Percentiles rank a stretch among this genome's conserved stretches.
Conservation (phyloP, 129 eudicot species). For the Mikania micrantha region DNA sequence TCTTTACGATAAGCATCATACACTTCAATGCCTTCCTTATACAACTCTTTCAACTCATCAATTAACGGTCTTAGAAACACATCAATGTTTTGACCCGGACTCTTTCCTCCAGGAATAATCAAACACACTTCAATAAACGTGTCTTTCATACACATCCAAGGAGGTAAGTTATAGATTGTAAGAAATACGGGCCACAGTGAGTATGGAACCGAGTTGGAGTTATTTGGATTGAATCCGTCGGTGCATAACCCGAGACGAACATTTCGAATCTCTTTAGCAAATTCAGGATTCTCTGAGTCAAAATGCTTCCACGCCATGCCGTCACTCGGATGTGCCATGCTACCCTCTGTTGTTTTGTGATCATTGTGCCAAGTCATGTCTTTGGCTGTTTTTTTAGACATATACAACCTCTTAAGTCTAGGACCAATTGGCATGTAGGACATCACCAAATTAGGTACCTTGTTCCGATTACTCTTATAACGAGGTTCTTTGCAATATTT, state of each 20-base stretch:
- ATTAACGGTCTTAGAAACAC: neutral
- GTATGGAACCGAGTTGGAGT: neutral
- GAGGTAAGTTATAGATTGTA: neutral
- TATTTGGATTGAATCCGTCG: neutral
- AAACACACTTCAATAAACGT: neutral
- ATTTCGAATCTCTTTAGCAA: neutral
- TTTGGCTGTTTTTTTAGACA: neutral
- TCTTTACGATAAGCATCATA: neutral
- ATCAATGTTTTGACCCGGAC: neutral
- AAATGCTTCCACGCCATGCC: neutral
- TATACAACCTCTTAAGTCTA: neutral
- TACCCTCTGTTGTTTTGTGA: neutral
- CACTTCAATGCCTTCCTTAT: neutral
- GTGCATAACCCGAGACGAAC: neutral
- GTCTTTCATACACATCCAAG: neutral
- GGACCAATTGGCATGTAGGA: neutral
- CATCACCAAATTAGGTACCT: neutral
- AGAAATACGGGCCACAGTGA: neutral
- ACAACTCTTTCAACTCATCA: neutral
- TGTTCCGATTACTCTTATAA: neutral
- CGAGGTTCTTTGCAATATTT: neutral
- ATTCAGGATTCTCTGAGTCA: neutral
- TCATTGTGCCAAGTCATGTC: neutral
- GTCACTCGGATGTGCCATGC: neutral
- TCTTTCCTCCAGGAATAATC: conserved; percentile 10